phyloP scores from a whole-genome alignment of 2,329 filamentous ascomycete genomes.

The Aspergillus viridinutans region DNA sequence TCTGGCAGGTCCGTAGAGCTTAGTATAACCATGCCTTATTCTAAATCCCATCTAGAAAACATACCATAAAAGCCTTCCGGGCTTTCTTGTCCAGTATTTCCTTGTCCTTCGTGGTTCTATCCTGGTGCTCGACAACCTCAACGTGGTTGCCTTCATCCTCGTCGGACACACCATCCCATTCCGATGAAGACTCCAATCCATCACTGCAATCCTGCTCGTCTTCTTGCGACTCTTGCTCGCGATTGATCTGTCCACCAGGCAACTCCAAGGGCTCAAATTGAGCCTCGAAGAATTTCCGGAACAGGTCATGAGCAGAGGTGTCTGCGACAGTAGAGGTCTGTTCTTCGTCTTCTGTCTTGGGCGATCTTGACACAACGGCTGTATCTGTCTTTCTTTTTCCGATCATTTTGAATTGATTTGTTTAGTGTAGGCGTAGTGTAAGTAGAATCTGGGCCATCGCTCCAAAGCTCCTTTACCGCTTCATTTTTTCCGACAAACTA shows the following conservation, averaged over 20 bases:
- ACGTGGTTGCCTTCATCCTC: slow-evolving; percentile 43
- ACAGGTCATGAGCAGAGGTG: slow-evolving; percentile 65
- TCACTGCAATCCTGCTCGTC: slow-evolving; percentile 20
- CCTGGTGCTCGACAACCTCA: slow-evolving; percentile 61
- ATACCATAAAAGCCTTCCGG: slow-evolving; percentile 74
- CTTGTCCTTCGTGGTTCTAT: slow-evolving; percentile 39
- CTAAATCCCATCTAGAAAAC: slow-evolving; percentile 1
- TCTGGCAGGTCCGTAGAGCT: slow-evolving; percentile 20
- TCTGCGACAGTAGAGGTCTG: slow-evolving; percentile 23
- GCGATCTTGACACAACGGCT: slow-evolving; percentile 25
- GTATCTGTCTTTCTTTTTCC: slow-evolving; percentile 49
- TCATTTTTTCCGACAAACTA: not conserved
- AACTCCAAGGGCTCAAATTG: slow-evolving; percentile 70
- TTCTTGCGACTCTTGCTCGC: slow-evolving; percentile 17
- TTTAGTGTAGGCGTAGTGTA: not conserved
- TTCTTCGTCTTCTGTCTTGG: slow-evolving; percentile 19
- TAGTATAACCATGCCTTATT: not conserved
- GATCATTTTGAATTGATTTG: slow-evolving; percentile 29
- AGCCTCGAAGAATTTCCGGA: slow-evolving; percentile 81
- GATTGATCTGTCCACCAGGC: slow-evolving; percentile 8
- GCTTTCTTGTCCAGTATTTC: slow-evolving; percentile 61
- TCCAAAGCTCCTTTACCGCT: slow-evolving; percentile 18
- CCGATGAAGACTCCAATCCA: slow-evolving; percentile 39
- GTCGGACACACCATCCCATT: slow-evolving; percentile 63
- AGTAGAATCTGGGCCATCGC: not conserved